These are phyloP conservation scores for Geoglossum cookeanum DNA, from an alignment of 2,329 filamentous ascomycete species.

Conservation along the genomic window DNA sequence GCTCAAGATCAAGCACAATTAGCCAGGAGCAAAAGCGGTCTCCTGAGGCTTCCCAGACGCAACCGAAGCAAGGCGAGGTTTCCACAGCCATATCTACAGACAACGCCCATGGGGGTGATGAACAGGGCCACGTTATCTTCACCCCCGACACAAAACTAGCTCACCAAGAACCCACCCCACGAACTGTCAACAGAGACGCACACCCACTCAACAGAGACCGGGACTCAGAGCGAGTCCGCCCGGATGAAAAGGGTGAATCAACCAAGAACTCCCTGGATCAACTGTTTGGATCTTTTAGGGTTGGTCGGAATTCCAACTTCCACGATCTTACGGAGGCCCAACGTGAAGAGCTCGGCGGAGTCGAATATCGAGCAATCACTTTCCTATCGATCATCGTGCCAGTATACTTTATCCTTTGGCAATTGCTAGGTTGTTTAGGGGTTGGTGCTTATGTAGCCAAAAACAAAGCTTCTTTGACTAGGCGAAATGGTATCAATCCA, in stretches of 20 bases:
- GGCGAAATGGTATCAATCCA: slow-evolving; percentile 28
- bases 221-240: no score
- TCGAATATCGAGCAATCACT: slow-evolving; percentile 23
- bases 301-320: slow-evolving; percentile 31
- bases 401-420: slow-evolving; percentile 27
- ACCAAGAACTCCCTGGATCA: not conserved
- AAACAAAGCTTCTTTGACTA: slow-evolving; percentile 22
- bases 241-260: not conserved
- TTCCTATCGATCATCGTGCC: slow-evolving; percentile 22
- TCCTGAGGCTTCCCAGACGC: not conserved
- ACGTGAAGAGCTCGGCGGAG: slow-evolving; percentile 23
- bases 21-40: not conserved
- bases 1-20: not conserved
- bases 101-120: not conserved
- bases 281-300: slow-evolving; percentile 1
- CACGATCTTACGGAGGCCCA: slow-evolving; percentile 25
- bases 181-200: not conserved
- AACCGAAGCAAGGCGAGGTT: not conserved
- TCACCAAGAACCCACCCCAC: not conserved
- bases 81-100: not conserved
- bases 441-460: slow-evolving; percentile 27
- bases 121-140: not conserved
- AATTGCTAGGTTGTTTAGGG: slow-evolving; percentile 26
- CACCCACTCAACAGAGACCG: not conserved
- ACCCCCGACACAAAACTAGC: not conserved